A percentile compares a stretch with the other conserved stretches of the same genome.
phyloP scores from a whole-genome alignment of 768 basidiomycete species.

The Stropharia rugosoannulata region DNA sequence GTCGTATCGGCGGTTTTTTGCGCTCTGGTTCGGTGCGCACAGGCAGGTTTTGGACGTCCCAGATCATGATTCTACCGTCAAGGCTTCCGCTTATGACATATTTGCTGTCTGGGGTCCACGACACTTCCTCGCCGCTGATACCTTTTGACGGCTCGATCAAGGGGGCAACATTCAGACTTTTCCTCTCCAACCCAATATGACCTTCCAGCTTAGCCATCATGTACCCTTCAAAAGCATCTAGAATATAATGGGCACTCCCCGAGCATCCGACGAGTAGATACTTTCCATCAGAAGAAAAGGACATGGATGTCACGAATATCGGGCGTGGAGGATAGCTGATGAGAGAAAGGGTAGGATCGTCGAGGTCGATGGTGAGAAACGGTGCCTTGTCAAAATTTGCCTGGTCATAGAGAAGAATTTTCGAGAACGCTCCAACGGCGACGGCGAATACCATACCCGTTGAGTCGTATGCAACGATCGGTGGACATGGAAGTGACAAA shows the following conservation, averaged over 20 bases:
- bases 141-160: constrained; percentile 73
- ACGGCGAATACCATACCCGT: constrained; percentile 86
- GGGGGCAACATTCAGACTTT: constrained; percentile 45
- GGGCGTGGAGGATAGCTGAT: constrained; percentile 85
- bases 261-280: constrained; percentile 92
- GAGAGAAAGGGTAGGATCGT: constrained; percentile 73
- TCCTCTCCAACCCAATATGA: constrained; percentile 78
- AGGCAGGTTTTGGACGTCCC: constrained; percentile 78
- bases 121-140: constrained; percentile 89
- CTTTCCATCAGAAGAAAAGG: constrained; percentile 89
- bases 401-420: constrained; percentile 84
- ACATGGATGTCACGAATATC: constrained; percentile 87
- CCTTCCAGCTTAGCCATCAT: constrained; percentile 86
- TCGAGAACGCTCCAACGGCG: constrained; percentile 77
- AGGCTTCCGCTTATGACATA: constrained; percentile 84
- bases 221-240: constrained; percentile 88
- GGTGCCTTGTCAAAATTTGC: constrained; percentile 90
- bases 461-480: constrained; percentile 83
- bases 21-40: constrained; percentile 51
- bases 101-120: constrained; percentile 94
- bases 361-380: constrained; percentile 79
- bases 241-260: constrained; percentile 87
- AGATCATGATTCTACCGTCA: constrained; percentile 82
- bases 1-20: constrained; percentile 47
- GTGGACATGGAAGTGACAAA: constrained; percentile 69